phyloP scores from a whole-genome alignment of 805 yeast genomes.

The Sugiyamaella valdiviana region DNA sequence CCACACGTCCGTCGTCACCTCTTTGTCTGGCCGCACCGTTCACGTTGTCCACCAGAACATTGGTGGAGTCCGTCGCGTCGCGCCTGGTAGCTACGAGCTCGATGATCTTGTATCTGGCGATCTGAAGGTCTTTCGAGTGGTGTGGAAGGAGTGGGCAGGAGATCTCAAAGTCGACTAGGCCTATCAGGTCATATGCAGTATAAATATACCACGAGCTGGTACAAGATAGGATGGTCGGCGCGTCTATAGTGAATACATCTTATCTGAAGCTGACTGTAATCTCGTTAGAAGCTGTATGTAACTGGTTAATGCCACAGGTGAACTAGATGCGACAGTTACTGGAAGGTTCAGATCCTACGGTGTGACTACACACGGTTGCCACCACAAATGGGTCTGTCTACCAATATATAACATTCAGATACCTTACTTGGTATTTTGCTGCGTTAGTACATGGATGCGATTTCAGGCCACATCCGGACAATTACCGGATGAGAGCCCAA shows the following conservation, averaged over 20 bases:
- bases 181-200: no score
- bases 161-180: not conserved
- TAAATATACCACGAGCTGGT: no score
- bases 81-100: slow-evolving; percentile 27
- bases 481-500: not conserved
- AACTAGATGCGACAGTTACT: no score
- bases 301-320: no score
- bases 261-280: not conserved
- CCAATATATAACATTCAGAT: not conserved
- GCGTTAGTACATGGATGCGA: not conserved
- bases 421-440: slow-evolving; percentile 10
- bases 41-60: slow-evolving; percentile 30
- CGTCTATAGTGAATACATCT: no score
- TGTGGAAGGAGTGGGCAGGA: slow-evolving; percentile 29
- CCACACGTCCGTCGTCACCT: slow-evolving; percentile 33
- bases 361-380: no score
- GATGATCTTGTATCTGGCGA: slow-evolving; percentile 26
- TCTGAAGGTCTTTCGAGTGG: slow-evolving; percentile 30
- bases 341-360: no score
- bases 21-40: slow-evolving; percentile 13
- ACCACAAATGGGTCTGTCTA: no score
- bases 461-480: not conserved
- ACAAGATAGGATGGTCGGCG: no score
- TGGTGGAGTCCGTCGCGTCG: slow-evolving; percentile 28
- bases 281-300: not conserved